Conservation (phyloP, 352 stramenopile species). For the Globisporangium parvum region DNA sequence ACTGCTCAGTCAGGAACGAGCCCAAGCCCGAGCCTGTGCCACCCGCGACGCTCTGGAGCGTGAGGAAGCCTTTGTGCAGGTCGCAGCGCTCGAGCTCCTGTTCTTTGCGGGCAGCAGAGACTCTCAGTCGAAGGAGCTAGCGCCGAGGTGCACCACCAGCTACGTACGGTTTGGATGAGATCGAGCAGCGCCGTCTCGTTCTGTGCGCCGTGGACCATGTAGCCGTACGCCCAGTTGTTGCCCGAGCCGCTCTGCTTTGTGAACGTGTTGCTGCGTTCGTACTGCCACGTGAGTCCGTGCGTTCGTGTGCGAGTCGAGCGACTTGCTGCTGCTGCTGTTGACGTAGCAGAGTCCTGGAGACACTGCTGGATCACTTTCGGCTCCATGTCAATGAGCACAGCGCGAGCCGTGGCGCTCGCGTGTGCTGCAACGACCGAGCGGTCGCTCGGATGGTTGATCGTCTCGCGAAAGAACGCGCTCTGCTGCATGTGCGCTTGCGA, state of each 20-base stretch:
- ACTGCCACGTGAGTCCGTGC: conserved; percentile 23
- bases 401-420: conserved; percentile 28
- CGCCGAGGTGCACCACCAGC: not conserved
- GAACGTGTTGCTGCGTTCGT: conserved; percentile 39
- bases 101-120: not conserved
- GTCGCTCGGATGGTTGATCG: conserved; percentile 4
- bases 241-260: conserved; percentile 60
- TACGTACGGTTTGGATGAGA: conserved; percentile 37
- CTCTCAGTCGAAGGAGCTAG: not conserved
- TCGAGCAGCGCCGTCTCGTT: conserved; percentile 39
- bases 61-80: conserved; percentile 56
- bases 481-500: not conserved
- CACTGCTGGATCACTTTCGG: conserved; percentile 66
- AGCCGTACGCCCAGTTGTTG: conserved; percentile 82
- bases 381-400: conserved; percentile 82
- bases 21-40: conserved; percentile 85
- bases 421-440: conserved; percentile 3
- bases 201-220: conserved; percentile 38
- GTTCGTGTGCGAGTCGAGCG: not conserved
- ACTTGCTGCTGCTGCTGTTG: no score
- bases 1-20: conserved; percentile 69
- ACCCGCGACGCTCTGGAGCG: conserved; percentile 82
- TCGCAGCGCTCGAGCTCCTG: conserved; percentile 73
- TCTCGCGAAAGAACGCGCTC: conserved; percentile 20
- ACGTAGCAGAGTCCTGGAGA: conserved; percentile 9